These are phyloP conservation scores for Calycina herbarum DNA, from an alignment of 2,329 filamentous ascomycete species.

Conservation along the genomic window DNA sequence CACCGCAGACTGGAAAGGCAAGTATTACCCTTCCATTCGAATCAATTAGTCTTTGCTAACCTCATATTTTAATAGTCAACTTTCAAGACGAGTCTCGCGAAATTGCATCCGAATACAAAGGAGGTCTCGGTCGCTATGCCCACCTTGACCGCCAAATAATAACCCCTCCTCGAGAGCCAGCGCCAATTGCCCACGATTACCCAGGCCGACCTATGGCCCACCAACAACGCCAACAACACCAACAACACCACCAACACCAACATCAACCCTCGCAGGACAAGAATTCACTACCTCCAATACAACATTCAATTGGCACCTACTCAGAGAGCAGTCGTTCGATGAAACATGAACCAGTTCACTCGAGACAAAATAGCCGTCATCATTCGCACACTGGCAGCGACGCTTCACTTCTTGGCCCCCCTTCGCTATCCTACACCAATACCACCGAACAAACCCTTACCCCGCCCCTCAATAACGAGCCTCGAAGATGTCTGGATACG, in stretches of 20 bases:
- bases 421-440: constrained; percentile 39
- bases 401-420: constrained; percentile 40
- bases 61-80: constrained; percentile 50
- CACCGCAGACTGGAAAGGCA: constrained; percentile 65
- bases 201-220: constrained; percentile 25
- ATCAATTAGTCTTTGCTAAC: constrained; percentile 19
- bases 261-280: constrained; percentile 14
- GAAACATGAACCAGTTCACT: constrained; percentile 32
- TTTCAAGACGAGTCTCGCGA: constrained; percentile 88
- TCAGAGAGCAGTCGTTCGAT: constrained; percentile 27
- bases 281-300: constrained; percentile 37
- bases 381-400: constrained; percentile 37
- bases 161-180: constrained; percentile 35
- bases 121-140: constrained; percentile 73
- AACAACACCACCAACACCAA: constrained; percentile 3
- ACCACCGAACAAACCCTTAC: constrained; percentile 36
- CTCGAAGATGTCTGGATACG: constrained; percentile 65
- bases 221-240: constrained; percentile 14
- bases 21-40: constrained; percentile 10
- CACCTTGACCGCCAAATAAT: constrained; percentile 45
- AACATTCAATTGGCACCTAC: constrained; percentile 24
- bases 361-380: constrained; percentile 34
- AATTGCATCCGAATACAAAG: constrained; percentile 87
- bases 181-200: constrained; percentile 30
- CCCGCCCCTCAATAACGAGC: constrained; percentile 41